Evolutionary conservation across 116 monocot genomes (phyloP), one percentile per base, ranked within the genome.

Genomic region (Posidonia oceanica): DNA sequence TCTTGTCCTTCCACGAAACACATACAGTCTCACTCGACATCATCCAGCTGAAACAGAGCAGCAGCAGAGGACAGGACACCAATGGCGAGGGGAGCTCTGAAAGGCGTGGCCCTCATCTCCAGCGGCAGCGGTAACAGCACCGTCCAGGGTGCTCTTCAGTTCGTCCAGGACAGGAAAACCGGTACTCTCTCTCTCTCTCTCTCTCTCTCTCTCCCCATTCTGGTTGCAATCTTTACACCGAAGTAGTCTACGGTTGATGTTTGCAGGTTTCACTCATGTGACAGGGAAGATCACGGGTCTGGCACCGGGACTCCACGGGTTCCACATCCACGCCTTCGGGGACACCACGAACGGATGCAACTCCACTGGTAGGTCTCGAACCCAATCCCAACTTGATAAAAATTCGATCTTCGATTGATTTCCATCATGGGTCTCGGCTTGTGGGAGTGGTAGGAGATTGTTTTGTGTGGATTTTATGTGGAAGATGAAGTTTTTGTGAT

Each of bases 311-410:
- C 79, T 85, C 42, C 85, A 85, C 64, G 88, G 77, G 7, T 88
- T 88, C 75, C 88, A 88, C 75, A 71, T 88, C 64, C 88, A 88
- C 64, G 74, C 88, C 58, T 82, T 82, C 59, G 88, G 88, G 22
- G 84, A 84, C 68, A 88, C 88, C 63, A 84, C 82, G 40, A 84
- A 88, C 38, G 88, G 88, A 61, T 88, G 88, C 82, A 84, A 80
- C n/a, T 84, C 88, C 52, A 88, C 88, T 41, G 84, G 88, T 88
- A 71, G 1, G 53, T 6, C 18, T 22, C 18, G 3, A 14, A 53
- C 40, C 14, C 65, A 12, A 48, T 48, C 48, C 48, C 7, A 48
- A 48, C 7, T 48, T 48, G 48, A 12, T 48, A 7, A 3, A 44
- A 44, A 48, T 48, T 10, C 7, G 48, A 48, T 10, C 48, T 6